phyloP scores from a whole-genome alignment of 441 rosid genomes.

The Corymbia citriodora region DNA sequence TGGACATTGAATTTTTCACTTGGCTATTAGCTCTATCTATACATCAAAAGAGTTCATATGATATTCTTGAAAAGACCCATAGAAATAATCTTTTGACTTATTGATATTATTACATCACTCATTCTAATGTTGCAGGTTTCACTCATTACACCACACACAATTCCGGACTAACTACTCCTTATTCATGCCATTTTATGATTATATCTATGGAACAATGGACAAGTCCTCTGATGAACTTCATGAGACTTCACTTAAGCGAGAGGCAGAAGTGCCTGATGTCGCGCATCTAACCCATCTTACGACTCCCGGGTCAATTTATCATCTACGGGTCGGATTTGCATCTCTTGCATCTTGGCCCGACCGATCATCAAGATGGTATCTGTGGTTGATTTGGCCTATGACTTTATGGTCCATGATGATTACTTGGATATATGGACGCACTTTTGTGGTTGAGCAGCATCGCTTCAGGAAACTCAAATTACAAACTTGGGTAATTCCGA shows the following conservation, averaged over 20 bases:
- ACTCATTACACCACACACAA: constrained; percentile 32
- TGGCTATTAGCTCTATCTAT: background rate
- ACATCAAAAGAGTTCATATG: background rate
- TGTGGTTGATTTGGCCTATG: constrained; percentile 24
- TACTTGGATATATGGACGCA: constrained; percentile 5
- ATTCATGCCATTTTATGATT: constrained; percentile 35
- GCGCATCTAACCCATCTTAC: constrained; percentile 54
- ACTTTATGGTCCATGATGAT: constrained; percentile 11
- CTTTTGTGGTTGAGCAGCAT: constrained; percentile 41
- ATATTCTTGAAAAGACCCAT: background rate
- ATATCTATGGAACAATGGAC: constrained; percentile 36
- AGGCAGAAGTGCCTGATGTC: constrained; percentile 32
- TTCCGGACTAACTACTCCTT: constrained; percentile 30
- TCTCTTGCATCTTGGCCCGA: constrained; percentile 21
- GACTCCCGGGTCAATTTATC: constrained; percentile 43
- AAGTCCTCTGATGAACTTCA: constrained; percentile 27
- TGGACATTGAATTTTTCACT: background rate
- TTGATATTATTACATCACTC: background rate
- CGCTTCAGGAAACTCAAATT: constrained; percentile 29
- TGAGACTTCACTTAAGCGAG: constrained; percentile 23
- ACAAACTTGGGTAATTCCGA: constrained; percentile 48
- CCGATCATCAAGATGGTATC: constrained; percentile 16
- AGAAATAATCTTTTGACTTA: background rate
- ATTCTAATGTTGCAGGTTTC: constrained; percentile 12
- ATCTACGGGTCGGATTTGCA: constrained; percentile 25